phyloP scores from a whole-genome alignment of 2,329 filamentous ascomycete genomes.

The Aureobasidium mangrovei region DNA sequence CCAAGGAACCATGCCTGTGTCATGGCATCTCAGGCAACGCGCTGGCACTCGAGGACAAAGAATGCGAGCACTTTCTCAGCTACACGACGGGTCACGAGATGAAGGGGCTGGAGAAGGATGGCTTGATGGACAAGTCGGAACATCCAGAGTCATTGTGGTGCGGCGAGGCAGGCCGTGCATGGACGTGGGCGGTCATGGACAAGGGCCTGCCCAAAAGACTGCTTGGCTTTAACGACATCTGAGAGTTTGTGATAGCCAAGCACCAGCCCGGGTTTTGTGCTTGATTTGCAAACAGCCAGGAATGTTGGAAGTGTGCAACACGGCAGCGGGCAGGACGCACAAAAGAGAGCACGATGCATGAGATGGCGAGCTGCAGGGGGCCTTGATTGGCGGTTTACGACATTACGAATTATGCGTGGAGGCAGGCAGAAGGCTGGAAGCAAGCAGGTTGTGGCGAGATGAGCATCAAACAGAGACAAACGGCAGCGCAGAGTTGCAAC shows the following conservation, averaged over 20 bases:
- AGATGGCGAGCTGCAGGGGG: slow-evolving; percentile 5
- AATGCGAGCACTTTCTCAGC: slow-evolving; percentile 50
- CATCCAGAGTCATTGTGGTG: slow-evolving; percentile 44
- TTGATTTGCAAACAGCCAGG: neutral
- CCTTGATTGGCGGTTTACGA: slow-evolving; percentile 8
- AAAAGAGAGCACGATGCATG: neutral
- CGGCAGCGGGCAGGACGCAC: neutral
- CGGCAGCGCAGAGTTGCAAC: neutral
- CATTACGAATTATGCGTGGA: slow-evolving; percentile 3
- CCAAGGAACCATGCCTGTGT: slow-evolving; percentile 57
- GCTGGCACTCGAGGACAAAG: slow-evolving; percentile 42
- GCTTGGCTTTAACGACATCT: slow-evolving; percentile 44
- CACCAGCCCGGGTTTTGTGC: neutral
- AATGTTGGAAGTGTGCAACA: neutral
- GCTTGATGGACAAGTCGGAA: slow-evolving; percentile 43
- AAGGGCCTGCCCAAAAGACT: slow-evolving; percentile 38
- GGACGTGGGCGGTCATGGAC: slow-evolving; percentile 37
- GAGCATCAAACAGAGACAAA: neutral
- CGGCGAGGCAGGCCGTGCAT: slow-evolving; percentile 33
- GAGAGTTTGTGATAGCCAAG: slow-evolving; percentile 14
- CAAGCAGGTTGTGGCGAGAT: neutral
- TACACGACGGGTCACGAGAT: slow-evolving; percentile 50
- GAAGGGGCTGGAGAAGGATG: slow-evolving; percentile 44
- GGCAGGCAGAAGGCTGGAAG: slow-evolving; percentile 10
- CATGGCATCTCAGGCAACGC: slow-evolving; percentile 58